Conservation (phyloP, 495 filamentous ascomycete species). For the Mytilinidion resinicola region DNA sequence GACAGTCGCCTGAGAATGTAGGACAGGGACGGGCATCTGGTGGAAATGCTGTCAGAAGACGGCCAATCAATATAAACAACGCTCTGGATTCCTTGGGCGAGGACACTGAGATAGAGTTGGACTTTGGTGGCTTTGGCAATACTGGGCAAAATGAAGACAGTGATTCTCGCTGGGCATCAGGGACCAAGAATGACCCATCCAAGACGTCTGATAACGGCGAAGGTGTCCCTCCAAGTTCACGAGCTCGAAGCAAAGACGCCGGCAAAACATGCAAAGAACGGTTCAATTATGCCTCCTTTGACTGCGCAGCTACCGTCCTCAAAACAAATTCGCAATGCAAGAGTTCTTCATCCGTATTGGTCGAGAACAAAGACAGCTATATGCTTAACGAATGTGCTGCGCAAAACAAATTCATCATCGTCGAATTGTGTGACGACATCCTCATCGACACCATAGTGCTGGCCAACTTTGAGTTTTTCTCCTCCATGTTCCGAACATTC, state of each 20-base stretch:
- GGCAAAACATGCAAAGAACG: constrained; percentile 92
- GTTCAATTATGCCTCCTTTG: constrained; percentile 95
- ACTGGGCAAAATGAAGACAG: constrained; percentile 1
- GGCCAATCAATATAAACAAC: constrained; percentile 54
- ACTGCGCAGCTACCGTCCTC: constrained; percentile 87
- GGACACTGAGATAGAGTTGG: constrained; percentile 82
- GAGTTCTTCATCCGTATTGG: constrained; percentile 75
- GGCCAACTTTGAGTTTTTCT: constrained; percentile 98
- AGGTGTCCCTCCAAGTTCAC: constrained; percentile 45
- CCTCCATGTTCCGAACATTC: constrained; percentile 88
- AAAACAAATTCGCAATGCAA: constrained; percentile 83
- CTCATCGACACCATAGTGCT: constrained; percentile 91
- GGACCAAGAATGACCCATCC: constrained; percentile 1
- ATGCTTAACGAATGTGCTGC: constrained; percentile 89
- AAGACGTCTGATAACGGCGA: constrained; percentile 26
- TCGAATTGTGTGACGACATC: constrained; percentile 88
- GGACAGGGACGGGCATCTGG: constrained; percentile 43
- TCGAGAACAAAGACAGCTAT: constrained; percentile 97
- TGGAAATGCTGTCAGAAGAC: constrained; percentile 39
- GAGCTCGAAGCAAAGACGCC: constrained; percentile 75
- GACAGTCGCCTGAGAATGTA: constrained; percentile 73
- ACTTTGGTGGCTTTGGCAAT: constrained; percentile 66
- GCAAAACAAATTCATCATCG: constrained; percentile 86
- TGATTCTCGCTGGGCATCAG: constrained; percentile 1
- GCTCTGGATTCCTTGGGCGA: constrained; percentile 73